Evolutionary conservation across 192 early-diverging fungal species (phyloP).

Genomic region (Backusella circina): DNA sequence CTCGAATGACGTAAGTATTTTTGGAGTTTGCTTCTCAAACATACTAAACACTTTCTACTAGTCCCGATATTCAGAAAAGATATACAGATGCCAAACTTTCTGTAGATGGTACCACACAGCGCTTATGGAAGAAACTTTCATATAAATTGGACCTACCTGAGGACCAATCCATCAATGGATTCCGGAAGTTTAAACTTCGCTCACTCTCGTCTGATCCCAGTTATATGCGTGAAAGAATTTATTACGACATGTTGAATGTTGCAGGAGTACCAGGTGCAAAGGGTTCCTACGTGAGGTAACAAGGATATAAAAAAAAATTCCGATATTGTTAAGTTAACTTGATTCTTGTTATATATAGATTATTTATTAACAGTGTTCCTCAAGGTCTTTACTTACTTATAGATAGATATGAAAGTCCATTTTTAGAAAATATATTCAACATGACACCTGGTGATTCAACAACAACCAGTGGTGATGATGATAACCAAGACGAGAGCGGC

Average conservation of each 20-base stretch:
- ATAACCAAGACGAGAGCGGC: not conserved
- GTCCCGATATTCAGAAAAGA: not conserved
- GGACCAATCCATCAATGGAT: not conserved
- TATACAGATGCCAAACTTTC: not conserved
- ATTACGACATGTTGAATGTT: constrained; percentile 36
- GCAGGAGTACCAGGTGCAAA: constrained; percentile 32
- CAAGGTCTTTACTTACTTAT: constrained; percentile 38
- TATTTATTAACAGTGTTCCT: constrained; percentile 33
- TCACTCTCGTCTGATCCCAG: constrained; percentile 33
- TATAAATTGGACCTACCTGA: not conserved
- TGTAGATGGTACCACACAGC: constrained; percentile 1
- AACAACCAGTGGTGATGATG: not conserved
- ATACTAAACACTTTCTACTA: not conserved
- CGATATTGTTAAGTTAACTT: not conserved
- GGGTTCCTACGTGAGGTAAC: constrained; percentile 19
- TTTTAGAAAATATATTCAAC: constrained; percentile 20
- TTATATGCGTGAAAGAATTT: constrained; percentile 35
- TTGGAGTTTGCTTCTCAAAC: too few species aligned
- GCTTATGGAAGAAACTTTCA: constrained; percentile 9
- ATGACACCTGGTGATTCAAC: not conserved
- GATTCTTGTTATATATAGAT: not conserved
- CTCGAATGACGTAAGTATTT: not conserved
- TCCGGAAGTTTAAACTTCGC: constrained; percentile 32
- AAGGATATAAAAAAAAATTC: not conserved
- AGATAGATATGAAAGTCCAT: constrained; percentile 39